Evolutionary conservation across 2,329 filamentous ascomycete genomes (phyloP).

Genomic region (Simplicillium aogashimaense): DNA sequence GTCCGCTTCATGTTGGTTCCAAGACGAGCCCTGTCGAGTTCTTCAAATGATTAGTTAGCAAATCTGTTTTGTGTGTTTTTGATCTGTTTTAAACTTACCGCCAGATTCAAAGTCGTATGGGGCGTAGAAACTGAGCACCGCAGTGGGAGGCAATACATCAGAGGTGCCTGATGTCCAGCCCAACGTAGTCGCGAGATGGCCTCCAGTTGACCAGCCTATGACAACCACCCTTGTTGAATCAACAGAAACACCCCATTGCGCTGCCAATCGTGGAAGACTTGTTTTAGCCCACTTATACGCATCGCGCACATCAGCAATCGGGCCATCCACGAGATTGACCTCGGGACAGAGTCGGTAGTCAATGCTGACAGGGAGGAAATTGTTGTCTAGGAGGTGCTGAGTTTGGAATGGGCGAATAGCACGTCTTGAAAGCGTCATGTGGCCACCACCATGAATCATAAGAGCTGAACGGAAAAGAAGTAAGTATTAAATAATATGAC

Average conservation of each 20-base stretch:
- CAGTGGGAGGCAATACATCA: constrained; percentile 25
- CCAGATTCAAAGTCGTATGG: constrained; percentile 27
- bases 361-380: constrained; percentile 35
- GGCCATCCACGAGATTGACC: constrained; percentile 30
- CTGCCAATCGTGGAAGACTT: constrained; percentile 15
- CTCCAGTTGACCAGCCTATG: constrained; percentile 40
- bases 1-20: no score
- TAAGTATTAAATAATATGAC: background rate
- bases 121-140: constrained; percentile 34
- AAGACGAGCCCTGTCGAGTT: no score
- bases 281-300: constrained; percentile 28
- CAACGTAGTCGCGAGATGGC: constrained; percentile 31
- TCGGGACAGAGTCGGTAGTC: constrained; percentile 43
- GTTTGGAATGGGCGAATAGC: constrained; percentile 27
- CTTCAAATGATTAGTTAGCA: no score
- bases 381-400: constrained; percentile 21
- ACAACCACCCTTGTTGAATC: constrained; percentile 23
- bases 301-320: constrained; percentile 33
- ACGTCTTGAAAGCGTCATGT: constrained; percentile 26
- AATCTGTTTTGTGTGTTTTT: no score
- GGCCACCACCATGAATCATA: constrained; percentile 34
- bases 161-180: constrained; percentile 21
- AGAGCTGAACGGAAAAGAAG: constrained; percentile 19
- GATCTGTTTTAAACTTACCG: no score
- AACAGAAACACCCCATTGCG: constrained; percentile 6